These are phyloP conservation scores for Castanospermum australe DNA, from an alignment of 306 rosid species.

Conservation along the genomic window DNA sequence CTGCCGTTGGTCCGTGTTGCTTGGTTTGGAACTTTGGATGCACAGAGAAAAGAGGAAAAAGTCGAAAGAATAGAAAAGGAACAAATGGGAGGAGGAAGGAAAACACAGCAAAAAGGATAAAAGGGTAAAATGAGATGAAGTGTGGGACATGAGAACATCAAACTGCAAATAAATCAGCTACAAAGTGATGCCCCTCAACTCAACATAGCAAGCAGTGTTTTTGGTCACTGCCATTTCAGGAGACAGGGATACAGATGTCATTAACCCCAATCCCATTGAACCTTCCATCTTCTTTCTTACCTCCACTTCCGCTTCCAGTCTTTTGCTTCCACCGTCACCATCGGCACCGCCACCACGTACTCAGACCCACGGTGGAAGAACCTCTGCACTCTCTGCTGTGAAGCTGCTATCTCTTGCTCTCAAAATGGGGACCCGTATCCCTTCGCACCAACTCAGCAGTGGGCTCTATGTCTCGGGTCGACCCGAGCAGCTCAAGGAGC, in stretches of 20 bases:
- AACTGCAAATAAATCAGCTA: constrained; percentile 9
- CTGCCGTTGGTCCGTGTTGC: not conserved
- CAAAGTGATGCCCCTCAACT: not conserved
- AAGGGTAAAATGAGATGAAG: constrained; percentile 4
- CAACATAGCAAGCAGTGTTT: not conserved
- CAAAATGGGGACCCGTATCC: constrained; percentile 77
- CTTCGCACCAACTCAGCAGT: constrained; percentile 87
- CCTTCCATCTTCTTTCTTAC: not conserved
- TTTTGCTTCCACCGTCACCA: constrained; percentile 10
- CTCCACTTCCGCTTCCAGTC: constrained; percentile 29
- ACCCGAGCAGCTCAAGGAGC: constrained; percentile 80
- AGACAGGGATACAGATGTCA: constrained; percentile 43
- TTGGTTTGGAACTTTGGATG: not conserved
- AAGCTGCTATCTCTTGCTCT: constrained; percentile 2
- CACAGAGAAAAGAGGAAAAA: not conserved
- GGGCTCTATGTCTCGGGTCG: constrained; percentile 94
- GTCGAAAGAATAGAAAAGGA: not conserved
- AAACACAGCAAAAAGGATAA: constrained; percentile 6
- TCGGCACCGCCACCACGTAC: too few species aligned
- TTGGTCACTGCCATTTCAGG: not conserved
- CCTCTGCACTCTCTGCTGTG: not conserved
- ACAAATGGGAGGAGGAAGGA: not conserved
- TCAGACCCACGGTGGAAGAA: not conserved
- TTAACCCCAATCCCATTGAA: constrained; percentile 35
- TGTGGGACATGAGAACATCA: constrained; percentile 2